Evolutionary conservation across 139 green algal genomes (phyloP), one percentile per base, ranked within the genome.

Genomic region (Astrephomene gubernaculifera): DNA sequence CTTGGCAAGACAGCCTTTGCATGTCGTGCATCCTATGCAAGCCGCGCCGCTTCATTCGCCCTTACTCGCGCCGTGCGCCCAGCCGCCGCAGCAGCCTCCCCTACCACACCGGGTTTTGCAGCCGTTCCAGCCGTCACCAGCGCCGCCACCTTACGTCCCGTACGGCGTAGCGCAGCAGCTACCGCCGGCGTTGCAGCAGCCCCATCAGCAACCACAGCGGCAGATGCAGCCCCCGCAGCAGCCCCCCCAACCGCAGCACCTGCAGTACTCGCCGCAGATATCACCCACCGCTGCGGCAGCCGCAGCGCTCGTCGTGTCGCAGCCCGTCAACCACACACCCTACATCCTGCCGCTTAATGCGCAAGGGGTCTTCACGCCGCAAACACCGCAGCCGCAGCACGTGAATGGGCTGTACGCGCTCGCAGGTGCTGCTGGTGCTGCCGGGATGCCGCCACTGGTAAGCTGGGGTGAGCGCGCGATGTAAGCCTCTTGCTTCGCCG

Each of bases 371-470:
- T n/a, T n/a, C n/a, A 17, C 49, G 49, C 49, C 49, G 49, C 49
- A 17, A 57, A 7, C 68, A 9, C 36, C n/a, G 68, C 22, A 17
- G 57, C 19, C 22, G 38, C 71, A 65, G 44, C 71, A 80, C 33
- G 31, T 65, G 22, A 80, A 80, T 31, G 71, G 71, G n/a, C 31
- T 80, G 31, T 80, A 80, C n/a, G 71, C 45, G 45, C 21, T 80
- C 17, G 43, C 5, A 19, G 71, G 71, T 31, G 68, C 38, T 24
- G 65, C 10, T 31, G 49, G 38, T 45, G 71, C 45, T n/a, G n/a
- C 31, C 3, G 71, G 71, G 31, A 25, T 80, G n/a, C 71, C 71
- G 45, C 31, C 71, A 10, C 71, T 80, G 45, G 71, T 80, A 4
- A 80, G 71, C 45, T 80, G 71, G 45, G 43, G 71, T 12, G 71